These are phyloP conservation scores for Myxozyma neglecta DNA, from an alignment of 805 yeast genomes.

Conservation along the genomic window DNA sequence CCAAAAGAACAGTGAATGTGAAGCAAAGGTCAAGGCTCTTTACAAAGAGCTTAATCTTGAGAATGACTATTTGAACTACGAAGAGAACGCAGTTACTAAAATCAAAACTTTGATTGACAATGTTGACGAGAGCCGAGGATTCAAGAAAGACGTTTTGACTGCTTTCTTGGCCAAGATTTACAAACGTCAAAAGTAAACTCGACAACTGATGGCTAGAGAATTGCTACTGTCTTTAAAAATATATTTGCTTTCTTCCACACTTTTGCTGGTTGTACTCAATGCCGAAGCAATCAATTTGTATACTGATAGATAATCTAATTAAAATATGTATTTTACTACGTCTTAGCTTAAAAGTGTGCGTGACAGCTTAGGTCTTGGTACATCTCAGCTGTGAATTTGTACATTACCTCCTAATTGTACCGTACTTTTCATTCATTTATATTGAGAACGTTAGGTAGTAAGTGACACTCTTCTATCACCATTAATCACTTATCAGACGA, in stretches of 20 bases:
- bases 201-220: background rate
- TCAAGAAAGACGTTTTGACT: slow-evolving; percentile 80
- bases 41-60: slow-evolving; percentile 75
- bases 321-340: background rate
- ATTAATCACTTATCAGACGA: too few relatives aligned
- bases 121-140: slow-evolving; percentile 89
- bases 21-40: slow-evolving; percentile 67
- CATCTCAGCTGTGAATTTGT: too few relatives aligned
- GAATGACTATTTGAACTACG: slow-evolving; percentile 72
- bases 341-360: too few relatives aligned
- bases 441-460: too few relatives aligned
- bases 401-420: too few relatives aligned
- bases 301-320: background rate
- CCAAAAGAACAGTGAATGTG: slow-evolving; percentile 66
- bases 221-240: background rate
- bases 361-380: too few relatives aligned
- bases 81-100: slow-evolving; percentile 69
- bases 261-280: background rate
- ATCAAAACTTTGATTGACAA: slow-evolving; percentile 64
- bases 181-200: slow-evolving; percentile 77
- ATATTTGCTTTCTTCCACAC: background rate
- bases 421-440: too few relatives aligned
- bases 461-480: too few relatives aligned
- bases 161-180: slow-evolving; percentile 86
- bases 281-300: background rate